Base-by-base conservation (phyloP, 305 asterid species). In the Fraxinus floribunda region DNA sequence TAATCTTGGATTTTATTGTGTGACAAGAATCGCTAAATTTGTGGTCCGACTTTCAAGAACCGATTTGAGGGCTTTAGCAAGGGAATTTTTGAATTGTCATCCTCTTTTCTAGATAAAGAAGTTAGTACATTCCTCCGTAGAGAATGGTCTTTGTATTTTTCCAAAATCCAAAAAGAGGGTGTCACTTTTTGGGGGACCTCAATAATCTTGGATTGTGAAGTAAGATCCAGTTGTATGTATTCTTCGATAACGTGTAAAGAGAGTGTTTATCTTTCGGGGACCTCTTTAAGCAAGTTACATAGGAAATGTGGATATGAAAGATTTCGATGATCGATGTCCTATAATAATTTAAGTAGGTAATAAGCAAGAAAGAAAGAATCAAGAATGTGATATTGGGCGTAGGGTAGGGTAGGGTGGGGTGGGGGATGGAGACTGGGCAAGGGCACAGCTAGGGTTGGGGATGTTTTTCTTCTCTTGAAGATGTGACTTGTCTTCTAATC, bases 401-500 rank as follows among this genome's bases (percentile, higher is more conserved):
- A 70, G 82, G 41, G 35, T 70, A 55, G 83, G 82, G 78, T 36
- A 74, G 75, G 75, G 8, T 5, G 7, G 8, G 46, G 2, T 8
- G 49, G 13, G 71, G 76, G 85, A 75, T 78, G 70, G 38, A 68
- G 85, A 82, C 77, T 26, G 78, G 77, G 52, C 84, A 76, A 85
- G 76, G 79, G 64, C 88, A 79, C 84, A 52, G 26, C 82, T 70
- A 82, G 82, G 88, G 82, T 85, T 85, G 30, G 80, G 52, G 77
- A 39, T 76, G 80, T 62, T 77, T 49, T 46, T 13, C 78, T 70
- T 82, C 78, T 82, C 78, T 71, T 36, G 52, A 35, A 26, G 83
- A 86, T 78, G 85, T 83, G 83, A 86, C 85, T n/a, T 83, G 88
- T 83, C 88, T 80, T 30, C 34, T 80, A 77, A 79, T 83, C 83